Conservation (phyloP, 1,284 basidiomycete genomes). For the Moesziomyces sp. region DNA sequence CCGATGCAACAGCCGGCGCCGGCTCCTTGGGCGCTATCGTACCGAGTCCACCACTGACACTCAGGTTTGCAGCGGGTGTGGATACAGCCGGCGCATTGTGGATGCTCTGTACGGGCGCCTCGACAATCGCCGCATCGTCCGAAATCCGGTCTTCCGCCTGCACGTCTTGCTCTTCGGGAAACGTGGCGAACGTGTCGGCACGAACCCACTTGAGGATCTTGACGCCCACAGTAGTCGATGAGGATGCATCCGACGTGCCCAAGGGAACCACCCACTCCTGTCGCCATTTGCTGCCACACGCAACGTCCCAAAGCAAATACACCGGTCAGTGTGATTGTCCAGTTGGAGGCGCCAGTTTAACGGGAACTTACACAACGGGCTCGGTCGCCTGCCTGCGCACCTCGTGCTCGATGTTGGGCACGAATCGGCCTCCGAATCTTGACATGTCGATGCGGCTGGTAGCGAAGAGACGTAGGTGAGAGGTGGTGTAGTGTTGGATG, state of each 20-base stretch:
- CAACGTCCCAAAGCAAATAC: neutral
- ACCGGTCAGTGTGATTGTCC: neutral
- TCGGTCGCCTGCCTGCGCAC: slow-evolving; percentile 37
- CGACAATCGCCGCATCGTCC: slow-evolving; percentile 36
- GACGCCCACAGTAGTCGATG: slow-evolving; percentile 14
- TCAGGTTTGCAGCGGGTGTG: slow-evolving; percentile 11
- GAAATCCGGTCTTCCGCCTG: slow-evolving; percentile 22
- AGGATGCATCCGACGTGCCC: slow-evolving; percentile 7
- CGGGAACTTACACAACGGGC: slow-evolving; percentile 19
- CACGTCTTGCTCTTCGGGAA: slow-evolving; percentile 43
- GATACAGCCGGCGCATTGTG: slow-evolving; percentile 34
- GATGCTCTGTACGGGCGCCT: slow-evolving; percentile 42
- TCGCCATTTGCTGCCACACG: slow-evolving; percentile 27
- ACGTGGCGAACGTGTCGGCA: slow-evolving; percentile 6
- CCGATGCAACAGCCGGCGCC: slow-evolving; percentile 21
- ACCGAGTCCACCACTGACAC: slow-evolving; percentile 28
- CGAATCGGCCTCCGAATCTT: slow-evolving; percentile 34
- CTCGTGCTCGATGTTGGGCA: slow-evolving; percentile 47
- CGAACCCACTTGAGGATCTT: slow-evolving; percentile 46
- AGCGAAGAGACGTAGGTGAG: neutral
- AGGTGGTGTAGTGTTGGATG: slow-evolving; percentile 5
- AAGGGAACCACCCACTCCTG: slow-evolving; percentile 33
- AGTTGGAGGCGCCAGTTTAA: neutral
- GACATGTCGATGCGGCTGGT: slow-evolving; percentile 19
- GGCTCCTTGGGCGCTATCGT: slow-evolving; percentile 40